Evolutionary conservation across 345 rosid genomes (phyloP), one percentile per base, ranked within the genome.

Genomic region (Salix udensis): DNA sequence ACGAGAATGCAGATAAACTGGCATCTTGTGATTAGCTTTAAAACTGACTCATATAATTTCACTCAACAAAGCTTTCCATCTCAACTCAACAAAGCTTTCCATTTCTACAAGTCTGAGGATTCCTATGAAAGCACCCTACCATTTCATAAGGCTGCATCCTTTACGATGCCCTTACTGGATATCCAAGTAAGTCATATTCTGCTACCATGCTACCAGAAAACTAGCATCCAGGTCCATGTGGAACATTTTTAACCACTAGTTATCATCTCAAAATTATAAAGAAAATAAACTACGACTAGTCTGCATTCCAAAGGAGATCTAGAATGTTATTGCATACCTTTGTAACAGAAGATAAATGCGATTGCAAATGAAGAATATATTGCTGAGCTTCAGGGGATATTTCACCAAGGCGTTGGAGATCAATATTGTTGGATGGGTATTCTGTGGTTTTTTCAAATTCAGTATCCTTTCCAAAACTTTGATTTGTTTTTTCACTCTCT

Each of bases 331-430:
- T 2, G 14, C 14, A 42, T 74, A 93, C 98, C 96, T 91, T 95
- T 84, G 89, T 89, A 74, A 86, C 82, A 71, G 88, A 88, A 79
- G 92, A 86, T 82, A 95, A 85, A 16, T 77, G 91, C 37, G 98
- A 89, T 80, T 90, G 89, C 85, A 95, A 72, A 77, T 88, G 87
- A 79, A 90, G 82, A 80, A 95, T 89, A 77, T 88, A 91, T 62
- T 86, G 85, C 71, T 86, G 86, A 84, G 89, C 92, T 88, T 93
- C 98, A 75, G 78, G 82, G 50, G 98, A 79, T 77, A 91, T 77
- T 79, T 85, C 87, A 31, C 94, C 93, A 11, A 93, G 84, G 74
- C 87, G 87, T 80, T 88, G 74, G n/a, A 84, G 55, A 71, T 78
- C 82, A 70, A 84, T 66, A 48, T 76, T 84, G 76, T 82, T 86